A percentile compares a stretch with the other conserved stretches of the same genome.
Conservation (phyloP, 768 basidiomycete genomes). For the Naganishia vaughanmartiniae region DNA sequence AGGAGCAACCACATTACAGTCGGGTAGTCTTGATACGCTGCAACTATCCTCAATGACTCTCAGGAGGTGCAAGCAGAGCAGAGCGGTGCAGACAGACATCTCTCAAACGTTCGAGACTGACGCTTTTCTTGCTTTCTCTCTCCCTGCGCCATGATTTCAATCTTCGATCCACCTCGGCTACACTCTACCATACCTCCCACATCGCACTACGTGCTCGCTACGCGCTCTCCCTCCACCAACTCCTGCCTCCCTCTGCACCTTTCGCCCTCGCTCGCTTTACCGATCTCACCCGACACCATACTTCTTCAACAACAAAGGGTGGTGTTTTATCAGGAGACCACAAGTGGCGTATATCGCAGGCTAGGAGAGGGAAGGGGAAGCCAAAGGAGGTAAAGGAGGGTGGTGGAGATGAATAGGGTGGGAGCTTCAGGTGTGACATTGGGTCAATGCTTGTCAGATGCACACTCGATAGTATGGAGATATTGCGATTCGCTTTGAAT, state of each 20-base stretch:
- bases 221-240: too few species aligned
- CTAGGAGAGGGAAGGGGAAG: constrained; percentile 17
- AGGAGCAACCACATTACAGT: too few species aligned
- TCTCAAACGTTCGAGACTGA: not conserved
- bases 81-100: too few species aligned
- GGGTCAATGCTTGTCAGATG: not conserved
- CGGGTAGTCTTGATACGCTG: too few species aligned
- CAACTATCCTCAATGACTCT: not conserved
- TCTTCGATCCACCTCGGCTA: not conserved
- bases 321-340: constrained; percentile 31
- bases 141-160: not conserved
- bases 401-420: not conserved
- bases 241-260: too few species aligned
- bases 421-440: not conserved
- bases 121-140: not conserved
- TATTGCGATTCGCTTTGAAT: not conserved
- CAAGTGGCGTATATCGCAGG: constrained; percentile 29
- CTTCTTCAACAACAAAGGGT: constrained; percentile 23
- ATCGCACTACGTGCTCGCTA: too few species aligned
- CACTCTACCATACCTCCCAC: too few species aligned
- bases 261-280: not conserved
- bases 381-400: constrained; percentile 8
- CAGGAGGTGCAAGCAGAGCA: not conserved
- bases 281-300: not conserved
- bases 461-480: not conserved